Evolutionary conservation across 352 stramenopile genomes (phyloP), one percentile per base, ranked within the genome.

Genomic region (Pilasporangium apinafurcum): DNA sequence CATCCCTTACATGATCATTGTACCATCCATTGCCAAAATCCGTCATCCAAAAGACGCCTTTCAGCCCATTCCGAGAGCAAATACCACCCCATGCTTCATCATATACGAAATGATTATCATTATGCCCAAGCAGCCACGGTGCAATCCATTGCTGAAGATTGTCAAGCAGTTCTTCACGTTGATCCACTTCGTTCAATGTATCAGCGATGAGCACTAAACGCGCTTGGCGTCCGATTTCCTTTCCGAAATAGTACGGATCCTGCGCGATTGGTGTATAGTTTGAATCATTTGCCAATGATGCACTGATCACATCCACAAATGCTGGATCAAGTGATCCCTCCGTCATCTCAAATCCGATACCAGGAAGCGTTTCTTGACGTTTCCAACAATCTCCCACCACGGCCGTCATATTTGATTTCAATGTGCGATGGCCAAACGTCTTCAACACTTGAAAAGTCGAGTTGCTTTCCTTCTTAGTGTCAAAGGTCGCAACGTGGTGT

Each of bases 21-120:
- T 91, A 93, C 78, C 78, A 91, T 22, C 78, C 90, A 48, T 97
- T 97, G 48, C 92, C 92, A 58, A 97, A 98, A 56, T 98, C 90
- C 26, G 73, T 93, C 67, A 94, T 91, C 41, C 56, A 90, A 46
- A 86, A 89, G 13, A 91, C 59, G 40, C 95, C 83, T 45, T 85
- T 80, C n/a, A 98, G 63, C 3, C 95, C 89, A 35, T 96, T 78
- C 20, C 81, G 67, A 13, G 87, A 96, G 45, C 95, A 94, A 29
- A 98, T 44, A 6, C 91, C 92, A 49, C 94, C 92, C 83, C 92
- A 96, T 39, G 80, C 90, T 28, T 67, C 69, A 54, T 98, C 94
- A 63, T 97, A 98, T 30, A 98, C 57, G 30, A 98, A 88, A 46
- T 80, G 63, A 50, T 96, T 81, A 24, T 53, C 48, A 56, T 90